Evolutionary conservation across 2,329 filamentous ascomycete species (phyloP).

Genomic region (Colletotrichum sp.): DNA sequence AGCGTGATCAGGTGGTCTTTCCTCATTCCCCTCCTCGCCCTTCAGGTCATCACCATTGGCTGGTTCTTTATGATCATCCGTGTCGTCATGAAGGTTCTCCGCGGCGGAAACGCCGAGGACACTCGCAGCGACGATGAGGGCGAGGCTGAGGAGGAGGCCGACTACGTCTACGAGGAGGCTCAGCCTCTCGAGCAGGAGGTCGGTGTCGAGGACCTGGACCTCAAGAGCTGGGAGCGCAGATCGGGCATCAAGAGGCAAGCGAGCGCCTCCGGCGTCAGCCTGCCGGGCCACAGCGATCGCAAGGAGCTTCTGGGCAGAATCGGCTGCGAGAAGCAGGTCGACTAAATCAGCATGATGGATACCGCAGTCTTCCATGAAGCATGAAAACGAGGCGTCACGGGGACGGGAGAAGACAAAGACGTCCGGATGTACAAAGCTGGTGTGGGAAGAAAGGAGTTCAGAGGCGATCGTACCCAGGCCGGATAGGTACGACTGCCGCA

Average conservation of each 20-base stretch:
- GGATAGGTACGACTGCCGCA: not conserved
- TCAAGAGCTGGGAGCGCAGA: constrained; percentile 67
- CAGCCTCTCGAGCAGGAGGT: constrained; percentile 75
- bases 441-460: not conserved
- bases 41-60: constrained; percentile 81
- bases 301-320: constrained; percentile 85
- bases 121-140: constrained; percentile 85
- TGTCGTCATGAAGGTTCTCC: constrained; percentile 81
- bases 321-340: constrained; percentile 79
- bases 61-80: constrained; percentile 92
- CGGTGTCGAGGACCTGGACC: constrained; percentile 72
- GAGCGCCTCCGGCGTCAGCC: constrained; percentile 65
- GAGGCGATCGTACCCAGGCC: not conserved
- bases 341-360: constrained; percentile 33
- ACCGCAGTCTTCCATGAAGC: not conserved
- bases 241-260: constrained; percentile 59
- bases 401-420: not conserved
- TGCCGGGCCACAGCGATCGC: constrained; percentile 74
- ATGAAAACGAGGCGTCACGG: not conserved
- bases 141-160: constrained; percentile 69
- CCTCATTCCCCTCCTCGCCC: constrained; percentile 74
- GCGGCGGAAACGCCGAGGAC: constrained; percentile 81
- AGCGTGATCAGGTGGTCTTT: constrained; percentile 77
- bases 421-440: not conserved
- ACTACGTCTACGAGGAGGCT: constrained; percentile 61